A percentile compares a stretch with the other conserved stretches of the same genome.
These are phyloP conservation scores for Trametes sp. DNA, from an alignment of 1,284 basidiomycete species.

Conservation along the genomic window DNA sequence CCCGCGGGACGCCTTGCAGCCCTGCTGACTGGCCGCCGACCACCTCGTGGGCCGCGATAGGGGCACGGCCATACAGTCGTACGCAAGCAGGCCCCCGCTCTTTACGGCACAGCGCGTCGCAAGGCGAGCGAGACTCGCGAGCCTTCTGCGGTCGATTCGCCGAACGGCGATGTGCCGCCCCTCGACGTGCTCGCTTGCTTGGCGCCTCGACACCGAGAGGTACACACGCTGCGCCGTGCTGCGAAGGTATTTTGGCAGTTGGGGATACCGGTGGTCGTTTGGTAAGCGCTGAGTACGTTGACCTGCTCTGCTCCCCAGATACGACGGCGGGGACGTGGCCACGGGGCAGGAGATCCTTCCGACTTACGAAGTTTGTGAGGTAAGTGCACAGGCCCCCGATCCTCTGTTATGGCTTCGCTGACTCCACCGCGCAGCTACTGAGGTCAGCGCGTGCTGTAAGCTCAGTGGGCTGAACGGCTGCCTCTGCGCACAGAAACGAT, in stretches of 20 bases:
- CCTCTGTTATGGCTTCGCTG: neutral
- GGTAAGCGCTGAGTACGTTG: neutral
- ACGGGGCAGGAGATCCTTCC: neutral
- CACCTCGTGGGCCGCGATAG: slow-evolving; percentile 28
- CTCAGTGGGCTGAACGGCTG: neutral
- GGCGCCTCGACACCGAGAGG: neutral
- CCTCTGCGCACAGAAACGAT: neutral
- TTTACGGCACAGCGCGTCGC: slow-evolving; percentile 19
- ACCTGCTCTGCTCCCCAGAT: neutral
- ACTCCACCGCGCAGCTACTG: neutral
- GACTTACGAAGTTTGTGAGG: neutral
- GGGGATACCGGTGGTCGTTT: neutral
- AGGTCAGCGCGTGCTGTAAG: slow-evolving; percentile 7
- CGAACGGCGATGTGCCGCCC: neutral
- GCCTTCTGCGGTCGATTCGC: slow-evolving; percentile 1
- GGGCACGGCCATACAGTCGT: slow-evolving; percentile 8
- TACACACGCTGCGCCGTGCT: neutral
- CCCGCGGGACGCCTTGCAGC: slow-evolving; percentile 12
- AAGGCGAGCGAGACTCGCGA: neutral
- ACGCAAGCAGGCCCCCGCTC: slow-evolving; percentile 3
- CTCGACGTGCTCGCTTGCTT: neutral
- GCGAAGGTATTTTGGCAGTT: slow-evolving; percentile 6
- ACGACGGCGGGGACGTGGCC: neutral
- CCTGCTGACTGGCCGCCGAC: slow-evolving; percentile 18
- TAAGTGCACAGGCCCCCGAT: neutral